Evolutionary conservation across 805 yeast genomes (phyloP).

Genomic region (Lipomyces chichibuensis): DNA sequence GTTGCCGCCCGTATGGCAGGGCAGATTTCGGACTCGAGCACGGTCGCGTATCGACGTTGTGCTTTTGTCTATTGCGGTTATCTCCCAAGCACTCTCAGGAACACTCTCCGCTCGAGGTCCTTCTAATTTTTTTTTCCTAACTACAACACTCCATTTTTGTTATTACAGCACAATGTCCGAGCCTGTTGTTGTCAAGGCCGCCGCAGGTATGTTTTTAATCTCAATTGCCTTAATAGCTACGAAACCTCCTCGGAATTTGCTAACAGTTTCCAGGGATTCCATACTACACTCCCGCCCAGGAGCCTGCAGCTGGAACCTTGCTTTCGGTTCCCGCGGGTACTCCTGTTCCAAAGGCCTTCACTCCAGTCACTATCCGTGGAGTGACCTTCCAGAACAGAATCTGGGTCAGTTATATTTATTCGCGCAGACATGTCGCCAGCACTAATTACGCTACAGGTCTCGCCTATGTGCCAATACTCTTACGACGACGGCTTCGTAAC

Average conservation of each 20-base stretch:
- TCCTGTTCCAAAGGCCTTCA: slow-evolving; percentile 49
- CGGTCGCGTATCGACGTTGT: too few relatives aligned
- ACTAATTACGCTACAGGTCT: slow-evolving; percentile 8
- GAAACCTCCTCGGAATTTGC: background rate
- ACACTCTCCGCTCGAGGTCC: background rate
- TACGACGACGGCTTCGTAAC: slow-evolving; percentile 50
- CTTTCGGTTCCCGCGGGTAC: slow-evolving; percentile 34
- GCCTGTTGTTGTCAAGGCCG: background rate
- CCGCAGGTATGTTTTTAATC: background rate
- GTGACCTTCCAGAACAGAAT: slow-evolving; percentile 54
- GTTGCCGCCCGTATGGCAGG: background rate
- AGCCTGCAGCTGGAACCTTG: slow-evolving; percentile 46
- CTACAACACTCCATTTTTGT: background rate
- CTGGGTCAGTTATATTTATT: slow-evolving; percentile 39
- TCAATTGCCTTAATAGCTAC: background rate
- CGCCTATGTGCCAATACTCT: slow-evolving; percentile 52
- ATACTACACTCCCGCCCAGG: slow-evolving; percentile 44
- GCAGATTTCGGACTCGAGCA: too few relatives aligned
- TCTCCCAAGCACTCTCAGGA: too few relatives aligned
- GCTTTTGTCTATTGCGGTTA: too few relatives aligned
- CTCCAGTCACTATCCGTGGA: slow-evolving; percentile 50
- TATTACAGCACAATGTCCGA: background rate
- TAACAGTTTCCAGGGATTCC: slow-evolving; percentile 24
- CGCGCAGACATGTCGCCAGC: slow-evolving; percentile 53
- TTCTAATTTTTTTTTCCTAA: background rate